Evolutionary conservation across 2,329 filamentous ascomycete genomes (phyloP).

Genomic region (Diaporthe ampelina): DNA sequence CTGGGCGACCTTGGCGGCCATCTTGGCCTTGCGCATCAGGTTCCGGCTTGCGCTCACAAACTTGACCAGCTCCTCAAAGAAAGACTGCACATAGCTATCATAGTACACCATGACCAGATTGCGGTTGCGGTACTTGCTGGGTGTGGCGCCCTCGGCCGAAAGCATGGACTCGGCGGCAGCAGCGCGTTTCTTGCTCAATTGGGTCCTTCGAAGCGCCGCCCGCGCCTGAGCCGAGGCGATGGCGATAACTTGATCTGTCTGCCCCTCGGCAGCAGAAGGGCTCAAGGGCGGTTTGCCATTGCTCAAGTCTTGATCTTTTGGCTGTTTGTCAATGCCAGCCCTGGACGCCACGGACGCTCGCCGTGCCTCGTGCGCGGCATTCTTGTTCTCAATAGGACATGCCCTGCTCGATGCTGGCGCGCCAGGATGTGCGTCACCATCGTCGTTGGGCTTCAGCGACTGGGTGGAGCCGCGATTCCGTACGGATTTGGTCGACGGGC

Average conservation of each 20-base stretch:
- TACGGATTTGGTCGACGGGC: conserved; percentile 48
- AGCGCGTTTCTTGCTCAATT: conserved; percentile 51
- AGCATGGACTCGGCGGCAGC: conserved; percentile 61
- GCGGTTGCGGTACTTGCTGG: conserved; percentile 74
- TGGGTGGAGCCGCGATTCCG: conserved; percentile 48
- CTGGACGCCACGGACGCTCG: conserved; percentile 22
- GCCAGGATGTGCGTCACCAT: conserved; percentile 40
- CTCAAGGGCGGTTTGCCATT: conserved; percentile 51
- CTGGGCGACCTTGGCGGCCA: conserved; percentile 81
- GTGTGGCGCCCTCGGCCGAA: conserved; percentile 61
- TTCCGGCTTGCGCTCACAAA: conserved; percentile 86
- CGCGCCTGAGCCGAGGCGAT: conserved; percentile 61
- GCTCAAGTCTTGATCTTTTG: conserved; percentile 32
- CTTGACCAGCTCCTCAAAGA: conserved; percentile 86
- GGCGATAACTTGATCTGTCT: conserved; percentile 61
- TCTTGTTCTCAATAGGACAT: conserved; percentile 9
- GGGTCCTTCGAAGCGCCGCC: conserved; percentile 63
- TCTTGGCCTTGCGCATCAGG: conserved; percentile 87
- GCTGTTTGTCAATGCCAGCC: conserved; percentile 36
- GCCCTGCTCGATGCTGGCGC: background rate
- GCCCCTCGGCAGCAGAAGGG: conserved; percentile 53
- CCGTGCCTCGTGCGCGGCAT: conserved; percentile 27
- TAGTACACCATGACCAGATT: conserved; percentile 92
- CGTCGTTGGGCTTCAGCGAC: conserved; percentile 46
- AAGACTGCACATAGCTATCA: conserved; percentile 86